These are phyloP conservation scores for Yarrowia porcina DNA, from an alignment of 805 yeast species.

Conservation along the genomic window DNA sequence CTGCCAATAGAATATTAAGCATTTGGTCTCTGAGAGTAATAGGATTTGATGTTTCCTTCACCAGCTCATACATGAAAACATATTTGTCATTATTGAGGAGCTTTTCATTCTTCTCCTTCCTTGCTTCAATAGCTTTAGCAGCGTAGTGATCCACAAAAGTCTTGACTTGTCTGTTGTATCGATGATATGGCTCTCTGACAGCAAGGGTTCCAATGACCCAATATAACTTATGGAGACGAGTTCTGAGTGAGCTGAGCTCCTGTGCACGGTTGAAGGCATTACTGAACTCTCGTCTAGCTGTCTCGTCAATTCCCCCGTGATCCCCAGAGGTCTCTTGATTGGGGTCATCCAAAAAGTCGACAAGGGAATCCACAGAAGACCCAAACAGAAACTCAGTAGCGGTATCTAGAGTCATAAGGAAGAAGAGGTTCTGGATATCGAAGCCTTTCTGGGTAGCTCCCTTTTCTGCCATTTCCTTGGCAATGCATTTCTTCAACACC, in stretches of 20 bases:
- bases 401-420: slow-evolving; percentile 37
- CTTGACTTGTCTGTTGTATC: slow-evolving; percentile 36
- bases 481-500: slow-evolving; percentile 24
- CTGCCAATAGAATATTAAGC: slow-evolving; percentile 52
- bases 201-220: slow-evolving; percentile 23
- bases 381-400: slow-evolving; percentile 41
- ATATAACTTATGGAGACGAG: slow-evolving; percentile 30
- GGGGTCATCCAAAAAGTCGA: slow-evolving; percentile 26
- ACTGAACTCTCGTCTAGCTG: slow-evolving; percentile 25
- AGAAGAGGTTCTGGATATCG: slow-evolving; percentile 36
- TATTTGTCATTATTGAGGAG: slow-evolving; percentile 39
- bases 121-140: slow-evolving; percentile 38
- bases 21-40: slow-evolving; percentile 49
- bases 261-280: slow-evolving; percentile 32
- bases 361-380: slow-evolving; percentile 34
- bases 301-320: slow-evolving; percentile 28
- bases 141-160: slow-evolving; percentile 44
- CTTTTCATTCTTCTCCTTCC: slow-evolving; percentile 29
- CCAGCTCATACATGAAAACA: slow-evolving; percentile 49
- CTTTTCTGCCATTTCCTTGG: slow-evolving; percentile 5
- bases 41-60: slow-evolving; percentile 49
- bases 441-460: slow-evolving; percentile 26
- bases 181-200: slow-evolving; percentile 36
- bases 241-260: slow-evolving; percentile 27
- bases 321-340: slow-evolving; percentile 26